These are phyloP conservation scores for Paecilomyces niveus DNA, from an alignment of 2,329 filamentous ascomycete genomes.

Conservation along the genomic window DNA sequence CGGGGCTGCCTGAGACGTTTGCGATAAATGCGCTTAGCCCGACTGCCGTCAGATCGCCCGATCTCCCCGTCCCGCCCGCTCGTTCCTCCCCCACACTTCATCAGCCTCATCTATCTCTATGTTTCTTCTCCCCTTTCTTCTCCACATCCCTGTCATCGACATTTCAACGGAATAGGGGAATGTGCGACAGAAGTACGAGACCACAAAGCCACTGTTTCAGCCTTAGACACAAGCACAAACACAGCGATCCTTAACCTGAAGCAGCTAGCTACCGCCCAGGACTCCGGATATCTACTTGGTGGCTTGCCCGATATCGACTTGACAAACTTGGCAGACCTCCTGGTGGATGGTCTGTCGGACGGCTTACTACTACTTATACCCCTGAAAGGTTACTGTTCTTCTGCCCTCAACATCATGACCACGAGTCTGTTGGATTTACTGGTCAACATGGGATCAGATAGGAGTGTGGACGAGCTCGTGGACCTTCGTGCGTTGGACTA, in stretches of 20 bases:
- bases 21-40: background rate
- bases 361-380: background rate
- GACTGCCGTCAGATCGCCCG: background rate
- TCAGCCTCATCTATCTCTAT: conserved; percentile 5
- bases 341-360: background rate
- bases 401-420: conserved; percentile 17
- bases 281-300: background rate
- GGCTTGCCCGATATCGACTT: background rate
- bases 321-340: background rate
- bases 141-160: conserved; percentile 2
- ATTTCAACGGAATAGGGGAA: background rate
- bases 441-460: conserved; percentile 20
- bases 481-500: conserved; percentile 55
- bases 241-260: conserved; percentile 8
- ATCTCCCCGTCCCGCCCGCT: conserved; percentile 1
- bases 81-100: background rate
- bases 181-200: conserved; percentile 4
- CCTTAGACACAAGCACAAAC: conserved; percentile 8
- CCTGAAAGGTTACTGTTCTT: background rate
- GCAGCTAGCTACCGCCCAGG: background rate
- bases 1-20: background rate
- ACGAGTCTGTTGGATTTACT: conserved; percentile 27
- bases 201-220: conserved; percentile 16
- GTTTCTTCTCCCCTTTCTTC: conserved; percentile 13
- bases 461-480: conserved; percentile 28